phyloP scores from a whole-genome alignment of 1,284 basidiomycete species.

The Agaricales sp. region DNA sequence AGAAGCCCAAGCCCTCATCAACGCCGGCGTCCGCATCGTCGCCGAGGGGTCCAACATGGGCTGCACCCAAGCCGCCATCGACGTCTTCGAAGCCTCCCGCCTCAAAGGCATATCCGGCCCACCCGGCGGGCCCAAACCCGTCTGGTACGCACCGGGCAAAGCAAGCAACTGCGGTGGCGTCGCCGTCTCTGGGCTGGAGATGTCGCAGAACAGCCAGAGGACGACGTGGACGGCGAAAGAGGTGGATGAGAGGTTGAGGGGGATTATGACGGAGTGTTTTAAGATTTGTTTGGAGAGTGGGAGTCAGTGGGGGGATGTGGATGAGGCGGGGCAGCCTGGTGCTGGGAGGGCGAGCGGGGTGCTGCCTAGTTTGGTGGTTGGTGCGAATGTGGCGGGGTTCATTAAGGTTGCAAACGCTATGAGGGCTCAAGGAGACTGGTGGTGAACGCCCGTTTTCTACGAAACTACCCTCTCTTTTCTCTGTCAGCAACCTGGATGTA shows the following conservation, averaged over 20 bases:
- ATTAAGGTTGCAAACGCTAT: conserved; percentile 62
- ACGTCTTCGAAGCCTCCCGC: conserved; percentile 61
- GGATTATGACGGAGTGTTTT: conserved; percentile 70
- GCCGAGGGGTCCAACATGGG: conserved; percentile 77
- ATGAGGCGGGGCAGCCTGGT: conserved; percentile 26
- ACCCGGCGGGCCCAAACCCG: conserved; percentile 30
- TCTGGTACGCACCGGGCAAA: conserved; percentile 69
- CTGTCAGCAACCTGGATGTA: no score
- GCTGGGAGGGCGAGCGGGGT: no score
- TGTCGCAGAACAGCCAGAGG: conserved; percentile 73
- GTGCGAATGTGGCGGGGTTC: conserved; percentile 74
- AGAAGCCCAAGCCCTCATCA: conserved; percentile 64
- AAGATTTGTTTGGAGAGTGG: conserved; percentile 52
- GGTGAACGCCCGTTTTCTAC: conserved; percentile 41
- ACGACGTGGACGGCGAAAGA: conserved; percentile 56
- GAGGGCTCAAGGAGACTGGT: conserved; percentile 67
- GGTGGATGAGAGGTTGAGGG: conserved; percentile 66
- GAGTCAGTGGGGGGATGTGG: conserved; percentile 43
- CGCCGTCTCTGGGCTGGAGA: conserved; percentile 68
- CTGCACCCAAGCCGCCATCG: conserved; percentile 46
- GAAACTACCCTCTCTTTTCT: no score
- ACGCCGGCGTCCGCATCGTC: conserved; percentile 63
- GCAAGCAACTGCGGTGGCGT: conserved; percentile 68
- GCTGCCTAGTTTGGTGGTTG: conserved; percentile 55
- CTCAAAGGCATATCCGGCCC: conserved; percentile 23